A percentile compares a stretch with the other conserved stretches of the same genome.
These are phyloP conservation scores for Penicillium cinerascens DNA, from an alignment of 495 filamentous ascomycete species.

Conservation along the genomic window DNA sequence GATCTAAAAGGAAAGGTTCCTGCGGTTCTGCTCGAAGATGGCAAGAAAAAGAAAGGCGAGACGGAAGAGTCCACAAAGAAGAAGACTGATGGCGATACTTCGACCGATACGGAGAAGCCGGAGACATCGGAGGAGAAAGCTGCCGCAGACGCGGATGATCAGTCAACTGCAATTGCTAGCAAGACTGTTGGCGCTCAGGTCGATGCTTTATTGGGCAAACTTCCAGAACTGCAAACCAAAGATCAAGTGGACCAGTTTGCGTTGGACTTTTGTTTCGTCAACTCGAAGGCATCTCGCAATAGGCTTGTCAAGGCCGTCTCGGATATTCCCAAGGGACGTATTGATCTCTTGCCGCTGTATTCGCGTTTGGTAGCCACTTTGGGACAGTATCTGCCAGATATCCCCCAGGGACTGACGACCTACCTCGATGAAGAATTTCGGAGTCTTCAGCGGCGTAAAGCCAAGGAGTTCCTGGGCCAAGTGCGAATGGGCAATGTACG, in stretches of 20 bases:
- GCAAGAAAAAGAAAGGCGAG: conserved; percentile 89
- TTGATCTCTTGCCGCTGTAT: conserved; percentile 88
- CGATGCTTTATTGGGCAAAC: conserved; percentile 79
- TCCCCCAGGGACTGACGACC: conserved; percentile 85
- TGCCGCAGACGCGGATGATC: conserved; percentile 64
- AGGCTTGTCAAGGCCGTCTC: conserved; percentile 88
- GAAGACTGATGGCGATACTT: conserved; percentile 37
- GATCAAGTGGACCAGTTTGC: conserved; percentile 89
- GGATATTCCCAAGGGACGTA: conserved; percentile 88
- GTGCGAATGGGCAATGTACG: conserved; percentile 92
- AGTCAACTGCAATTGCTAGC: conserved; percentile 91
- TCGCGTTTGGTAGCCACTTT: conserved; percentile 90
- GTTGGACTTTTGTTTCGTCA: conserved; percentile 95
- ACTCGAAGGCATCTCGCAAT: conserved; percentile 96
- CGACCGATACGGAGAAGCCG: conserved; percentile 29
- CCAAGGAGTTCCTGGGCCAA: conserved; percentile 94
- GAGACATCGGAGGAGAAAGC: conserved; percentile 51
- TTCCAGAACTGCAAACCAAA: conserved; percentile 87
- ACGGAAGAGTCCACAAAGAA: conserved; percentile 63
- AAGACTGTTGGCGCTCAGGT: conserved; percentile 97
- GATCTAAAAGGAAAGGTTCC: conserved; percentile 96
- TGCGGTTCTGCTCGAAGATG: conserved; percentile 86
- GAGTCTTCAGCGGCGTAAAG: conserved; percentile 95
- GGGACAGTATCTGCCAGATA: conserved; percentile 87
- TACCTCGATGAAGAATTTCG: conserved; percentile 97